These are phyloP conservation scores for Durio zibethinus DNA, from an alignment of 345 rosid genomes.

Conservation along the genomic window DNA sequence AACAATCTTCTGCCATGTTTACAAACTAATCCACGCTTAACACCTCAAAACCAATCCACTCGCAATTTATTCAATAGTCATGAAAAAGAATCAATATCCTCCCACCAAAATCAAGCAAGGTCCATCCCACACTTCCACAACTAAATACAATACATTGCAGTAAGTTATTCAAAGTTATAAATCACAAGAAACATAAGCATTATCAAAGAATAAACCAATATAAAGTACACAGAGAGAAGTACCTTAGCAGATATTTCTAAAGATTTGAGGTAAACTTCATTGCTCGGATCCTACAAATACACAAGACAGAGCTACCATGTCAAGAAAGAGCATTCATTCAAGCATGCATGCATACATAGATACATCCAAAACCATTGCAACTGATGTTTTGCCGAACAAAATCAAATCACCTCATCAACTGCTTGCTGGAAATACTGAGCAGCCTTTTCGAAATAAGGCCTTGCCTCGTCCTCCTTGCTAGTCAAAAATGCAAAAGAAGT, in stretches of 20 bases:
- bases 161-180: slow-evolving; percentile 5
- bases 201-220: not conserved
- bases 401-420: slow-evolving; percentile 50
- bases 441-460: slow-evolving; percentile 57
- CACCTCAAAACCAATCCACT: not conserved
- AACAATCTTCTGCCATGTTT: not conserved
- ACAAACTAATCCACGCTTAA: not conserved
- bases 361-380: not conserved
- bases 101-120: not conserved
- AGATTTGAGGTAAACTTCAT: slow-evolving; percentile 67
- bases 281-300: slow-evolving; percentile 64
- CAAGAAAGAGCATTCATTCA: not conserved
- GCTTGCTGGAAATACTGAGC: slow-evolving; percentile 67
- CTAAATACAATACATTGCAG: not conserved
- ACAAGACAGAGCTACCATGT: not conserved
- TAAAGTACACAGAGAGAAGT: slow-evolving; percentile 9
- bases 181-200: not conserved
- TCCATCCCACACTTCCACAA: not conserved
- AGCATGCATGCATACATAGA: not conserved
- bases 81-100: not conserved
- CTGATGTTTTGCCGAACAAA: not conserved
- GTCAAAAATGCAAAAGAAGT: slow-evolving; percentile 72
- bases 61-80: not conserved
- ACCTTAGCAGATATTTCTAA: slow-evolving; percentile 76
- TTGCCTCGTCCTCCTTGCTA: slow-evolving; percentile 65